Base-by-base conservation (phyloP, 306 rosid species). In the Castanea crenata region DNA sequence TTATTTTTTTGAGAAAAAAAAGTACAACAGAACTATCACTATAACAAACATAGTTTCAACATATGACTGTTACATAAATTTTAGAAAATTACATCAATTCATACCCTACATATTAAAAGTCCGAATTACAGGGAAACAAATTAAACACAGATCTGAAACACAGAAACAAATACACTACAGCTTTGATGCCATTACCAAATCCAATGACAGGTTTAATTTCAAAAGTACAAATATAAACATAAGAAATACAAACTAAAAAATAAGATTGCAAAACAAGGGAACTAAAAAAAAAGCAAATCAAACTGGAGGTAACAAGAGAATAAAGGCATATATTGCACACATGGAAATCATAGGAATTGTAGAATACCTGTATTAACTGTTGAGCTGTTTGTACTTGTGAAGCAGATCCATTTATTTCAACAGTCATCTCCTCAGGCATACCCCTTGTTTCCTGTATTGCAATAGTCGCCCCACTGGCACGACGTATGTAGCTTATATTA, bases 391-490 rank as follows among this genome's bases (percentile, higher is more conserved):
- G 89, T 76, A 86, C 86, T 82, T 88, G 88, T 57, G 91, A 83
- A 71, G 88, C 85, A 67, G 86, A 79, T 67, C 91, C 91, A 74
- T 81, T 86, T 59, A 88, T 88, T 82, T 88, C 91, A 67, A 86
- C 89, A 75, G 91, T 88, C 91, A 86, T 88, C 82, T 88, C 89
- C 74, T 88, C 91, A 16, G 91, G 91, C 63, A 84, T 83, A 79
- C 91, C 91, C 78, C 88, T 86, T 25, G 91, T 88, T 79, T 88
- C 91, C 82, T 88, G 91, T 83, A 88, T 84, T 84, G 91, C 87
- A 67, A 88, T 82, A 75, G 85, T 88, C 58, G 91, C 89, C 27
- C 91, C 91, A 82, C 91, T 88, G 62, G 88, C 89, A 32, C 89
- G 91, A 5, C 91, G 89, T 41, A 88, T 86, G 78, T 88, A 88